Evolutionary conservation across 805 yeast genomes (phyloP), one percentile per base, ranked within the genome.

Genomic region (Metschnikowia kofuensis): DNA sequence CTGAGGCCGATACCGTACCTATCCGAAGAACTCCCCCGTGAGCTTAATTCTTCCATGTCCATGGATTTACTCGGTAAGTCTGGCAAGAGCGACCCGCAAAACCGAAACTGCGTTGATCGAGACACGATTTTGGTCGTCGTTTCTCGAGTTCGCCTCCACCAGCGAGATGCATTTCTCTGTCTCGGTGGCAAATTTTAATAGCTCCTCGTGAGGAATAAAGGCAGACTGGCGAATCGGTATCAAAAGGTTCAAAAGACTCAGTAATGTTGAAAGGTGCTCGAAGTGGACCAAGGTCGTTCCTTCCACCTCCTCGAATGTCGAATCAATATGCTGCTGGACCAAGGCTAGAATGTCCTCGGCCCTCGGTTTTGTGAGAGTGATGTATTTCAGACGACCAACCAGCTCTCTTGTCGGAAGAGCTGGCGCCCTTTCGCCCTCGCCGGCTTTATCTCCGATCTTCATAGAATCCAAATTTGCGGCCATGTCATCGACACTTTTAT

Each of bases 221-320:
- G 62, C 56, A 36, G 64, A 56, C 6, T 51, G 52, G 46, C 66
- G 68, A 34, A 70, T 47, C 1, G 65, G 67, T 2, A 70, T 65
- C 42, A 77, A 70, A 47, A 87, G 72, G 58, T 85, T 85, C 54
- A 85, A 64, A 63, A 76, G 82, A 5, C 84, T 78, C 37, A 83
- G 65, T 8, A 86, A 62, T 2, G 77, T 67, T 37, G 78, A 70
- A 36, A 80, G 64, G 14, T 63, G 59, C 5, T 51, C 42, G 13
- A 61, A 58, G 40, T 66, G 60, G 13, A 66, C 57, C 26, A 44
- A 54, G 15, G 47, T 48, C 48, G 51, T 56, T 30, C 48, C 54
- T 9, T 52, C 60, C 31, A 45, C 56, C 16, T 54, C 50, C 13
- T 45, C 45, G 43, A 77, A 77, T 0, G 74, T 64, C 7, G 62